Percentiles rank a stretch among this genome's conserved stretches.
Conservation (phyloP, 2,329 filamentous ascomycete species). For the Talaromyces sp. region DNA sequence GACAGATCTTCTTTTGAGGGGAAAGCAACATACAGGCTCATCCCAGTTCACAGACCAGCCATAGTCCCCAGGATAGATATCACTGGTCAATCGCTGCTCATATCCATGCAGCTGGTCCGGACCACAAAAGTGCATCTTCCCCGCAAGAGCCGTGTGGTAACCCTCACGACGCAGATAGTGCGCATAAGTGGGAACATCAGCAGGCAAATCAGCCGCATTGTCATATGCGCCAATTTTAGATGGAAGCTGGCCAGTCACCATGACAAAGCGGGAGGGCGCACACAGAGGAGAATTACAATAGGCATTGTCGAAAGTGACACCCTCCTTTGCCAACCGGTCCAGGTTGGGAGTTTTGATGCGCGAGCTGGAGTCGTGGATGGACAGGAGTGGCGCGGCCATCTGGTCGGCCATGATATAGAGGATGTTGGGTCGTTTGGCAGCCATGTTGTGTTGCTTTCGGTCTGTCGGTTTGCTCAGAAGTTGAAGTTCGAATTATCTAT, state of each 20-base stretch:
- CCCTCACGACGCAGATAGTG: constrained; percentile 83
- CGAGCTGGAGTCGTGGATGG: constrained; percentile 85
- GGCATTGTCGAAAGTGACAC: constrained; percentile 88
- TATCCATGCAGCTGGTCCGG: constrained; percentile 89
- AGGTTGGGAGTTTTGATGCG: constrained; percentile 92
- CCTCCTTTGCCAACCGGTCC: constrained; percentile 74
- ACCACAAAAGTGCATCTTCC: constrained; percentile 97
- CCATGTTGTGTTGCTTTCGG: constrained; percentile 32
- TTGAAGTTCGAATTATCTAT: neutral
- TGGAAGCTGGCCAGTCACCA: constrained; percentile 88
- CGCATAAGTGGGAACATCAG: constrained; percentile 85
- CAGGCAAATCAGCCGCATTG: constrained; percentile 80
- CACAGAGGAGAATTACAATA: constrained; percentile 94
- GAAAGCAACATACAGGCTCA: constrained; percentile 58
- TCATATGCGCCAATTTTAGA: constrained; percentile 91
- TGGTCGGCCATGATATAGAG: constrained; percentile 97
- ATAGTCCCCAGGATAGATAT: constrained; percentile 93
- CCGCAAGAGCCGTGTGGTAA: constrained; percentile 86
- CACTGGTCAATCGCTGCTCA: constrained; percentile 86
- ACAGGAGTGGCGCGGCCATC: constrained; percentile 83
- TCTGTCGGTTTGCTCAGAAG: neutral
- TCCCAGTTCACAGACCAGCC: constrained; percentile 98
- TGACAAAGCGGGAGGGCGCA: constrained; percentile 87
- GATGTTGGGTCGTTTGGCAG: constrained; percentile 65
- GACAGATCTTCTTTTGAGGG: neutral